Evolutionary conservation across 1,284 basidiomycete genomes (phyloP).

Genomic region (Polyporus tsugae): DNA sequence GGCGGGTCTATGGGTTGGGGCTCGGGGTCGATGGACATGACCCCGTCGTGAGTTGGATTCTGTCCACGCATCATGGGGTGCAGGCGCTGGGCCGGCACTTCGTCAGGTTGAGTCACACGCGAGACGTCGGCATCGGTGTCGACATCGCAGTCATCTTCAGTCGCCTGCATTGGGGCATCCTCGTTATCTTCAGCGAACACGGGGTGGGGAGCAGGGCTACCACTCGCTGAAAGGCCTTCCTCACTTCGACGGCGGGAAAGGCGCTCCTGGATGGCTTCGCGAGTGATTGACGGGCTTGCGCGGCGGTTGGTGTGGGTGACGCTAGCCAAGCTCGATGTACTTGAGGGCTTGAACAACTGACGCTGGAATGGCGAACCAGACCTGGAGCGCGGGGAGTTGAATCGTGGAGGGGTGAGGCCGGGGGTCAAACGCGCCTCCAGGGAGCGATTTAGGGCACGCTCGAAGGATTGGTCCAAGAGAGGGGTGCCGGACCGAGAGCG

Average conservation of each 20-base stretch:
- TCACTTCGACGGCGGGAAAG: constrained; percentile 53
- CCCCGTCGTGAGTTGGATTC: constrained; percentile 46
- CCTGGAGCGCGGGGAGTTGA: constrained; percentile 29
- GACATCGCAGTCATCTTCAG: not conserved
- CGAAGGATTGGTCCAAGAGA: constrained; percentile 23
- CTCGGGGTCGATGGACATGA: constrained; percentile 45
- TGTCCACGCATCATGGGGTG: constrained; percentile 36
- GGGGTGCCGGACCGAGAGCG: constrained; percentile 22
- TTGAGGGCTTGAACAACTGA: constrained; percentile 30
- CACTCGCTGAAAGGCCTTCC: constrained; percentile 45
- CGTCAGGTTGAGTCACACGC: constrained; percentile 17
- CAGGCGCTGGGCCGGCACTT: constrained; percentile 10
- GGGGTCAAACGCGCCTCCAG: constrained; percentile 32
- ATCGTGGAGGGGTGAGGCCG: constrained; percentile 20
- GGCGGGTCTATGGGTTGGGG: constrained; percentile 45
- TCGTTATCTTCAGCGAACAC: not conserved
- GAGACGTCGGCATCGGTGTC: constrained; percentile 16
- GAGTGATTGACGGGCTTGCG: constrained; percentile 50
- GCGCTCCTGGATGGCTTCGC: constrained; percentile 60
- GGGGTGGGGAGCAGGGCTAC: constrained; percentile 14
- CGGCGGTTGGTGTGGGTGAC: constrained; percentile 34
- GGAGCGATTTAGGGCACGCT: constrained; percentile 24
- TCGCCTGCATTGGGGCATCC: not conserved
- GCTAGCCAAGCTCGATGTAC: constrained; percentile 34
- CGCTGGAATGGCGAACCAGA: constrained; percentile 28